These are phyloP conservation scores for Metschnikowia dekortorum DNA, from an alignment of 805 yeast genomes.

Conservation along the genomic window DNA sequence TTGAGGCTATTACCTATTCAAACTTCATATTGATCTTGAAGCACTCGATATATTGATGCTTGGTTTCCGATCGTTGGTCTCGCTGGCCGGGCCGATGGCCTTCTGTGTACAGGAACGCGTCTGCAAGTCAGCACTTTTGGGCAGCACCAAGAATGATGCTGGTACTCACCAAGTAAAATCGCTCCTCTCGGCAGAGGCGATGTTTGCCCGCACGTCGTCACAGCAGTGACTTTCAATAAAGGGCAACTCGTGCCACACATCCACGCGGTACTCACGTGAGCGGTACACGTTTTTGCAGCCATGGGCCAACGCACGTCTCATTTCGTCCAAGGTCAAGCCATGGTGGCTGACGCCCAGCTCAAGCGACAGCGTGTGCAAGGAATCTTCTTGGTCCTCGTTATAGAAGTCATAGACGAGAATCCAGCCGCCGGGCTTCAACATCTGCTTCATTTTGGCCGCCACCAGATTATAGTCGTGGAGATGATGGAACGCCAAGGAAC, in stretches of 20 bases:
- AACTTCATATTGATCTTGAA: too few species aligned
- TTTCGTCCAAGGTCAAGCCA: slow-evolving; percentile 4
- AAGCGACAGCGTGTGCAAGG: not conserved
- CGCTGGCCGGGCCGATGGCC: too few species aligned
- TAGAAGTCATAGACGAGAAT: slow-evolving; percentile 37
- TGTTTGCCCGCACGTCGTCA: slow-evolving; percentile 8
- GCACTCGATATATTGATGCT: too few species aligned
- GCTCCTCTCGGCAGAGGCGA: slow-evolving; percentile 10
- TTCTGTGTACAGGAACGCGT: too few species aligned
- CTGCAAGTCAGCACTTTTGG: slow-evolving; percentile 7
- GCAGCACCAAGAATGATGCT: slow-evolving; percentile 29
- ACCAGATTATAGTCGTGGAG: slow-evolving; percentile 27
- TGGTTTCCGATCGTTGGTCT: too few species aligned
- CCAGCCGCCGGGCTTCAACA: slow-evolving; percentile 32
- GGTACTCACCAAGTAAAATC: slow-evolving; percentile 14
- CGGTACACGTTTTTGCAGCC: slow-evolving; percentile 17
- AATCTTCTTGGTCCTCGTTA: slow-evolving; percentile 21
- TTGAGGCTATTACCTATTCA: too few species aligned
- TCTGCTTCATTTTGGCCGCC: slow-evolving; percentile 26
- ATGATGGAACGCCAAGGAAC: slow-evolving; percentile 40
- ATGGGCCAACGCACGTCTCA: not conserved
- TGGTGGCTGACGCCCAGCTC: slow-evolving; percentile 6
- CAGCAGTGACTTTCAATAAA: slow-evolving; percentile 25
- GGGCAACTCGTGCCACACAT: slow-evolving; percentile 22
- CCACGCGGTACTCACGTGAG: slow-evolving; percentile 18